A percentile compares a stretch with the other conserved stretches of the same genome.
Conservation (phyloP, 2,329 filamentous ascomycete genomes). For the Chrysoporthe austroafricana region DNA sequence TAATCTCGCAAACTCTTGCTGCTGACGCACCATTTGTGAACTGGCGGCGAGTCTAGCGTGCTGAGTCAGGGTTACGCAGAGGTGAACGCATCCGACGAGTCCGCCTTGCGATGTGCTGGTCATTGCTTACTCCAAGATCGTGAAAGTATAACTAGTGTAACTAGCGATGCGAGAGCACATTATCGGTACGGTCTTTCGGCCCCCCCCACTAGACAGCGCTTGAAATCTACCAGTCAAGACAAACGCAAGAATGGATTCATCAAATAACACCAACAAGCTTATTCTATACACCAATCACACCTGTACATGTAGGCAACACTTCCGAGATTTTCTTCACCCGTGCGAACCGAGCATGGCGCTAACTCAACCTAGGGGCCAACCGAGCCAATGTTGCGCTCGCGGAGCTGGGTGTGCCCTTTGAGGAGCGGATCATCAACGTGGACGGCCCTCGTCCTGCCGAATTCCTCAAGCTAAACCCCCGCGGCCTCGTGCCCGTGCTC, state of each 20-base stretch:
- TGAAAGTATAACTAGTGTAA: background rate
- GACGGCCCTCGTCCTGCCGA: constrained; percentile 66
- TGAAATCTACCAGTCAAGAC: background rate
- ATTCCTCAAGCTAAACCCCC: constrained; percentile 75
- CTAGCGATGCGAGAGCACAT: background rate
- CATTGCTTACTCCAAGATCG: background rate
- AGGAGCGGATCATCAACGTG: constrained; percentile 72
- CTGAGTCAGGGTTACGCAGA: constrained; percentile 2
- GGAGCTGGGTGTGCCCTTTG: constrained; percentile 65
- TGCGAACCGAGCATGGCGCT: background rate
- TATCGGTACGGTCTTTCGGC: background rate
- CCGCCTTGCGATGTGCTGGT: background rate
- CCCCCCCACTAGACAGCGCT: background rate
- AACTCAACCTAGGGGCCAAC: constrained; percentile 58
- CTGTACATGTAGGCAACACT: constrained; percentile 58
- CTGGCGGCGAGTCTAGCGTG: background rate
- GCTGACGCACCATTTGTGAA: background rate
- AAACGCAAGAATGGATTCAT: constrained; percentile 27
- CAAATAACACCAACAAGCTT: constrained; percentile 48
- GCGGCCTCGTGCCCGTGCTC: constrained; percentile 72
- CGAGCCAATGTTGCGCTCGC: constrained; percentile 69
- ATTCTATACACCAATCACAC: constrained; percentile 70
- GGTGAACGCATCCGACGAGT: background rate
- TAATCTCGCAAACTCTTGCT: background rate
- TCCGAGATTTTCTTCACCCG: background rate